A percentile compares a stretch with the other conserved stretches of the same genome.
phyloP scores from a whole-genome alignment of 2,329 filamentous ascomycete species.

The Apiospora kogelbergensis region DNA sequence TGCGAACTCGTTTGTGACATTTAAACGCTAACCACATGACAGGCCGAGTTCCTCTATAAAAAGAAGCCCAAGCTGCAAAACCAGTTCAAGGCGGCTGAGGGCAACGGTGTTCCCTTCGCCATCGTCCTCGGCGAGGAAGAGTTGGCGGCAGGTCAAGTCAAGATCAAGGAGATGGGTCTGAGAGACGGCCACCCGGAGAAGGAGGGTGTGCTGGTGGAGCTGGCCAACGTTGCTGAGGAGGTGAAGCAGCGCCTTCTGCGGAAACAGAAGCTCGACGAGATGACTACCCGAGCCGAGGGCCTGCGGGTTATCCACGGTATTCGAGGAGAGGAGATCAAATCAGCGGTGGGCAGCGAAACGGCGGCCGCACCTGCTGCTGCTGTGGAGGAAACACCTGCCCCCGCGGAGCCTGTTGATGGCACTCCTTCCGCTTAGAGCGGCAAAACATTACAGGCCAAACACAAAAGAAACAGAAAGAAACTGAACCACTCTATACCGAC shows the following conservation, averaged over 20 bases:
- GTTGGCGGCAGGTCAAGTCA: conserved; percentile 77
- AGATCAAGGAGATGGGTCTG: conserved; percentile 74
- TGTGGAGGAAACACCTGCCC: neutral
- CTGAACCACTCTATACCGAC: neutral
- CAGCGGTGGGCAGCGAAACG: too few species aligned
- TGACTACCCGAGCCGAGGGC: conserved; percentile 44
- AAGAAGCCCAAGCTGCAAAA: conserved; percentile 83
- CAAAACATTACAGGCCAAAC: neutral
- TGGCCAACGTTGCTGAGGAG: conserved; percentile 62
- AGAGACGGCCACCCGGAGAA: conserved; percentile 88
- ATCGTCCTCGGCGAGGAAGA: conserved; percentile 93
- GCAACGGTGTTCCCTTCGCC: conserved; percentile 76
- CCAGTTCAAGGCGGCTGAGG: conserved; percentile 90
- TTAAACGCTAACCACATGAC: conserved; percentile 22
- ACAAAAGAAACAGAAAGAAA: neutral
- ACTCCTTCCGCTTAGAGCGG: neutral
- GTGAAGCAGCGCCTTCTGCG: conserved; percentile 44
- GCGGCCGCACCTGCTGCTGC: neutral
- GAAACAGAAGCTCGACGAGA: conserved; percentile 43
- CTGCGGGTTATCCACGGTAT: conserved; percentile 48
- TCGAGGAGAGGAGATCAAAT: conserved; percentile 38
- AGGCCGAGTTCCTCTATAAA: conserved; percentile 87
- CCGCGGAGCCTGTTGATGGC: neutral
- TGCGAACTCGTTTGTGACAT: neutral
- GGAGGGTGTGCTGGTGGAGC: conserved; percentile 74